phyloP scores from a whole-genome alignment of 352 stramenopile species.

The Pythium scleroteichum region DNA sequence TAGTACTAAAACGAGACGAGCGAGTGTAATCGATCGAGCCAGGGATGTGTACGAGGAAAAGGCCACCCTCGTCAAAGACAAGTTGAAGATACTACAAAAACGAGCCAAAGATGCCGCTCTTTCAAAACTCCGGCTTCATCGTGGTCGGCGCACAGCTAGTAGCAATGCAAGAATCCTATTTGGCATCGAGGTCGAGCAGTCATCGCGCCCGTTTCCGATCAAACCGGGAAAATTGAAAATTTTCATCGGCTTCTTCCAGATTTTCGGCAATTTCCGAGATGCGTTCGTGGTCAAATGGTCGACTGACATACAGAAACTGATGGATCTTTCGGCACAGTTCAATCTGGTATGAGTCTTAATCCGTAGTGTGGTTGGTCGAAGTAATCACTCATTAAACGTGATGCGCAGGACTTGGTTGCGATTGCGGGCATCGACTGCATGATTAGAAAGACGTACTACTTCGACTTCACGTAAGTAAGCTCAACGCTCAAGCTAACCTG shows the following conservation, averaged over 20 bases:
- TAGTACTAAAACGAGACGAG: constrained; percentile 10
- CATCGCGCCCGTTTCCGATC: constrained; percentile 46
- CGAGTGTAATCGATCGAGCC: constrained; percentile 28
- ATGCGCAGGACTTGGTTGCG: constrained; percentile 60
- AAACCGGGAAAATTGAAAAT: constrained; percentile 80
- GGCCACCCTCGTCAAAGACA: constrained; percentile 23
- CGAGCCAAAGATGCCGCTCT: constrained; percentile 20
- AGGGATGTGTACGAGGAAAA: constrained; percentile 31
- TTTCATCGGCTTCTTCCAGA: constrained; percentile 81
- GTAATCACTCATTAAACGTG: background rate
- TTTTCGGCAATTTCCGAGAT: constrained; percentile 76
- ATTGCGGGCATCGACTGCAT: constrained; percentile 77
- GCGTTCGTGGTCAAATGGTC: constrained; percentile 75
- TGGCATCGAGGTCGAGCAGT: constrained; percentile 53
- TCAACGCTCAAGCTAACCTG: background rate
- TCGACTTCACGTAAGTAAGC: constrained; percentile 60
- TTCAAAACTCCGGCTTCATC: constrained; percentile 24
- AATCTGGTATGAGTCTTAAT: constrained; percentile 76
- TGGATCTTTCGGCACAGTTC: constrained; percentile 68
- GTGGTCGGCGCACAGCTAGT: background rate
- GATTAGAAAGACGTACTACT: constrained; percentile 74
- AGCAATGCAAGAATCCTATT: constrained; percentile 46
- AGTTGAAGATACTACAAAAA: constrained; percentile 34
- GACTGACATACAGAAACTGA: constrained; percentile 49
- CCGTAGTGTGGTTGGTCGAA: too few species aligned